Percentiles rank a stretch among this genome's conserved stretches.
phyloP scores from a whole-genome alignment of 2,329 filamentous ascomycete species.

The Xylogone sp. region DNA sequence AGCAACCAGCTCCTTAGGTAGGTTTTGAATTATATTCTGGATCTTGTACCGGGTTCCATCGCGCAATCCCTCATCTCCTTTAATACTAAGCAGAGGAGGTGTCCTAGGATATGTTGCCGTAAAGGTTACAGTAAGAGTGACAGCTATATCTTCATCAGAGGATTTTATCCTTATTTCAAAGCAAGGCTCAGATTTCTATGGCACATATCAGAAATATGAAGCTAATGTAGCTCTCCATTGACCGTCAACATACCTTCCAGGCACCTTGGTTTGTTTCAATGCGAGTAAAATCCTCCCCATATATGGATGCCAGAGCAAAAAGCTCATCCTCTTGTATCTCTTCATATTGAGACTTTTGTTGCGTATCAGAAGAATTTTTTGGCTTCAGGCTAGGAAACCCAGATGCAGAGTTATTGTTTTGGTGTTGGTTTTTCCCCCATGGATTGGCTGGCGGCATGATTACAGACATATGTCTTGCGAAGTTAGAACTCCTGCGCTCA shows the following conservation, averaged over 20 bases:
- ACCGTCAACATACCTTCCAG: slow-evolving; percentile 67
- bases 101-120: slow-evolving; percentile 91
- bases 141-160: slow-evolving; percentile 65
- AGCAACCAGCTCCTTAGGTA: slow-evolving; percentile 48
- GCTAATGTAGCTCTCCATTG: slow-evolving; percentile 8
- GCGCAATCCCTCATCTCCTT: slow-evolving; percentile 60
- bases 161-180: slow-evolving; percentile 78
- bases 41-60: slow-evolving; percentile 70
- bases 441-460: slow-evolving; percentile 29
- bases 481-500: slow-evolving; percentile 7
- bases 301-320: slow-evolving; percentile 81
- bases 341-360: slow-evolving; percentile 62
- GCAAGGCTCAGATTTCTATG: slow-evolving; percentile 71
- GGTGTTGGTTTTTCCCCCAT: slow-evolving; percentile 27
- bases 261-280: slow-evolving; percentile 66
- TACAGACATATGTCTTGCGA: slow-evolving; percentile 10
- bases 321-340: slow-evolving; percentile 87
- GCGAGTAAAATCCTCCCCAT: slow-evolving; percentile 80
- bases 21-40: slow-evolving; percentile 56
- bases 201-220: slow-evolving; percentile 12
- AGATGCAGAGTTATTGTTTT: slow-evolving; percentile 31
- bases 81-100: slow-evolving; percentile 66
- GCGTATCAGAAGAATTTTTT: slow-evolving; percentile 23
- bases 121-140: slow-evolving; percentile 73
- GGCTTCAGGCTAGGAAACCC: slow-evolving; percentile 20